These are phyloP conservation scores for Naganishia sp. DNA, from an alignment of 1,284 basidiomycete species.

Conservation along the genomic window DNA sequence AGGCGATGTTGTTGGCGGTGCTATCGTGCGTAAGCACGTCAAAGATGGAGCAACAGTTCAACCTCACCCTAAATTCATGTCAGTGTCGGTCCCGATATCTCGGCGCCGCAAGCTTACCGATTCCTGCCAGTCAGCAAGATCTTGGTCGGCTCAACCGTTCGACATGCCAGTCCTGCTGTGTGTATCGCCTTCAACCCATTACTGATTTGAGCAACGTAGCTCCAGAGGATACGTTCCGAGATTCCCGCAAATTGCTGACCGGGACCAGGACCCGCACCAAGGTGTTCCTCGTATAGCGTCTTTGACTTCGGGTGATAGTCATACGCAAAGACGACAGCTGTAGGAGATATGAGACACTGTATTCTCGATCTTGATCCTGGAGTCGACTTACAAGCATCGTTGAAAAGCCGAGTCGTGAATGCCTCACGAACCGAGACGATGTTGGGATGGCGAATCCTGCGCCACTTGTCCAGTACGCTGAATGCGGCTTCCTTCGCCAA, in stretches of 20 bases:
- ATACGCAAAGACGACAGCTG: constrained; percentile 90
- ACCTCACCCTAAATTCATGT: constrained; percentile 62
- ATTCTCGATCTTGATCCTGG: not conserved
- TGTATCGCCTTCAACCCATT: constrained; percentile 85
- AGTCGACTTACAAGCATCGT: constrained; percentile 75
- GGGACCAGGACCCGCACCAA: constrained; percentile 43
- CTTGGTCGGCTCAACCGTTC: constrained; percentile 84
- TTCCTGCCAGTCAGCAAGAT: constrained; percentile 87
- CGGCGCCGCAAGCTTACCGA: constrained; percentile 58
- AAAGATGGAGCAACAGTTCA: constrained; percentile 78
- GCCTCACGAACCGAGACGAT: constrained; percentile 86
- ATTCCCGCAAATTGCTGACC: constrained; percentile 48
- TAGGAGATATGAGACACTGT: not conserved
- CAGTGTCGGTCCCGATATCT: not conserved
- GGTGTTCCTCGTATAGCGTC: constrained; percentile 73
- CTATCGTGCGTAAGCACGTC: constrained; percentile 77
- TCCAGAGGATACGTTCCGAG: constrained; percentile 88
- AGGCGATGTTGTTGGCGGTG: constrained; percentile 10
- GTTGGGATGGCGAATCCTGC: constrained; percentile 78
- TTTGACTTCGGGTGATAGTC: constrained; percentile 84
- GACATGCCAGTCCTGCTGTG: constrained; percentile 74
- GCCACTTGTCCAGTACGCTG: constrained; percentile 81
- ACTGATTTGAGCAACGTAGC: constrained; percentile 87
- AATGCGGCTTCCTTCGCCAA: constrained; percentile 81
- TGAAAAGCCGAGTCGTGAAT: constrained; percentile 91